Evolutionary conservation across 129 eudicot genomes (phyloP), one percentile per base, ranked within the genome.

Genomic region (Lactuca sativa): DNA sequence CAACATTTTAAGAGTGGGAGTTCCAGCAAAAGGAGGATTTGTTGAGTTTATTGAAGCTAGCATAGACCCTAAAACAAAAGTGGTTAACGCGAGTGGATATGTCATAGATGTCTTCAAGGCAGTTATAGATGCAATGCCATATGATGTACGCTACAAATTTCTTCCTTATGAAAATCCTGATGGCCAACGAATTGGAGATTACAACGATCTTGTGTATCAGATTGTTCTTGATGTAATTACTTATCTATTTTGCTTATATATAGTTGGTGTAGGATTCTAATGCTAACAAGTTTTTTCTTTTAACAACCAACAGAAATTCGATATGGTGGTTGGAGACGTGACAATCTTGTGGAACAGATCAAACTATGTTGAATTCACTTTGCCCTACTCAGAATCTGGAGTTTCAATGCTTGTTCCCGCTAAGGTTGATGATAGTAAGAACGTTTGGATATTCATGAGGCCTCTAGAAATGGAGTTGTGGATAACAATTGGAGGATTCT

Each of bases 81-180:
- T 41, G 9, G 30, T 65, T 18, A 49, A 64, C 3, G 80, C 62
- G 7, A 63, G 67, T n/a, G 96, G 96, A 9, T 86, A 32, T 58
- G 73, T 80, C 69, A 77, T 83, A 4, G 89, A 86, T 58, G 81
- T 86, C 21, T 88, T 88, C 44, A 69, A 82, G 47, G 82, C 90
- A 16, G 86, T 81, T 0, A 66, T 88, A 59, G 70, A 34, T 7
- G 54, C 62, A 36, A 17, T 88, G 16, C 75, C 80, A 4, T 83
- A 77, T 18, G 38, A 36, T 38, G 75, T 80, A 2, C 78, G 41
- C 5, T 76, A 76, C 65, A 78, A 82, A 10, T 82, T 71, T 53
- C 16, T 77, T 52, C 83, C 90, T 44, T 85, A 58, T 34, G 74
- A 56, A 36, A 18, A 9, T 41, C 3, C 69, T 56, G 64, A 77